Conservation (phyloP, 2,329 filamentous ascomycete species). For the Exophiala mesophila region DNA sequence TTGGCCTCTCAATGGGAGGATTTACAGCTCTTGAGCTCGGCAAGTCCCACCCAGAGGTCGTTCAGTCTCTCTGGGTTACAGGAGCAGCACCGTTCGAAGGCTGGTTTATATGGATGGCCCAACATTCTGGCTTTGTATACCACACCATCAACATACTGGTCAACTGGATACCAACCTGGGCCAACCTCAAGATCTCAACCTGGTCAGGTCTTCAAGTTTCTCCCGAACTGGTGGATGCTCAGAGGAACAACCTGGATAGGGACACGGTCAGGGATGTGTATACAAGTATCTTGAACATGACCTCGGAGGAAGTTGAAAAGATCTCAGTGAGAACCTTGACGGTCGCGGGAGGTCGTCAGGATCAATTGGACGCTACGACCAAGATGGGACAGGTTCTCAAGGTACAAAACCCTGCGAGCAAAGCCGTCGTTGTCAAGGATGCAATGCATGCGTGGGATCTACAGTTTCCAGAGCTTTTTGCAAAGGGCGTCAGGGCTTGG, state of each 20-base stretch:
- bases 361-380: constrained; percentile 8
- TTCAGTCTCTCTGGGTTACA: constrained; percentile 1
- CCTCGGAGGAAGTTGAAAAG: constrained; percentile 1
- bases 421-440: constrained; percentile 1
- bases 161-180: constrained; percentile 1
- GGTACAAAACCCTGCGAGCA: constrained; percentile 1
- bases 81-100: constrained; percentile 5
- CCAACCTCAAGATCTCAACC: neutral
- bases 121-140: constrained; percentile 1
- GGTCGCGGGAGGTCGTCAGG: constrained; percentile 1
- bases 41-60: neutral
- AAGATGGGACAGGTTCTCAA: constrained; percentile 2
- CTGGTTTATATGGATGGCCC: constrained; percentile 3
- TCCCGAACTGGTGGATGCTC: neutral
- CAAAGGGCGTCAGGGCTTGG: constrained; percentile 3
- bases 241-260: constrained; percentile 3
- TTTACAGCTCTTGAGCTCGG: constrained; percentile 5
- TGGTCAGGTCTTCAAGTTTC: neutral
- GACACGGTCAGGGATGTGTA: constrained; percentile 3
- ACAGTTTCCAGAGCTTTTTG: constrained; percentile 7
- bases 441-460: constrained; percentile 5
- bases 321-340: constrained; percentile 6
- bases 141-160: neutral
- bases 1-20: constrained; percentile 5
- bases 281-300: constrained; percentile 3